A percentile compares a stretch with the other conserved stretches of the same genome.
Evolutionary conservation across 768 basidiomycete genomes (phyloP).

Genomic region (Kwoniella dendrophila): DNA sequence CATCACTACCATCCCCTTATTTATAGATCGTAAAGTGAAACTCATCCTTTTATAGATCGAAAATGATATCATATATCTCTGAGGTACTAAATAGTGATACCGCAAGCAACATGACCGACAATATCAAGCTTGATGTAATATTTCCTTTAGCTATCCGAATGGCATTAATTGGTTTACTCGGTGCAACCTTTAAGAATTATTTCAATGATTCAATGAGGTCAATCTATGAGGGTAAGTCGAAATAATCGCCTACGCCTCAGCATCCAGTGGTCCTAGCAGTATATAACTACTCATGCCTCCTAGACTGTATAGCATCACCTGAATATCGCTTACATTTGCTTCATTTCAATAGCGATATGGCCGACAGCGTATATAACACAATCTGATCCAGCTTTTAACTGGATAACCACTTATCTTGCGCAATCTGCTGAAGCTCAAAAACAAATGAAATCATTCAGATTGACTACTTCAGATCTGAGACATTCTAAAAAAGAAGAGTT

Average conservation of each 20-base stretch:
- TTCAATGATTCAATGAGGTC: neutral
- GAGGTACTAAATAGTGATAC: neutral
- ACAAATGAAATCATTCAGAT: constrained; percentile 33
- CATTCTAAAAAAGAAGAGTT: constrained; percentile 8
- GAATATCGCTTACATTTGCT: neutral
- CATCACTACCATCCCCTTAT: too few species aligned
- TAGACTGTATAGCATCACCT: neutral
- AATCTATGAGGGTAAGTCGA: neutral
- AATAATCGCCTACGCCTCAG: neutral
- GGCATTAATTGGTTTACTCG: constrained; percentile 5
- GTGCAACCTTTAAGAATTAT: neutral
- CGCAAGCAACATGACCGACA: neutral
- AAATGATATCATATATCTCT: neutral
- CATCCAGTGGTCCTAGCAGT: neutral
- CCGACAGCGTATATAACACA: constrained; percentile 33
- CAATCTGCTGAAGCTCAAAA: constrained; percentile 32
- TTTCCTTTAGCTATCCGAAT: constrained; percentile 6
- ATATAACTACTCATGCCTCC: neutral
- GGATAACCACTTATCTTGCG: constrained; percentile 39
- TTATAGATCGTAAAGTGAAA: too few species aligned
- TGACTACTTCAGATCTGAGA: constrained; percentile 30
- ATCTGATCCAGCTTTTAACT: constrained; percentile 31
- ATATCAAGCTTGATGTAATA: constrained; percentile 7
- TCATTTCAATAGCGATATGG: constrained; percentile 24
- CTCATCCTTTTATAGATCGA: too few species aligned